Base-by-base conservation (phyloP, 257 asterid species). In the Salvia miltiorrhiza region DNA sequence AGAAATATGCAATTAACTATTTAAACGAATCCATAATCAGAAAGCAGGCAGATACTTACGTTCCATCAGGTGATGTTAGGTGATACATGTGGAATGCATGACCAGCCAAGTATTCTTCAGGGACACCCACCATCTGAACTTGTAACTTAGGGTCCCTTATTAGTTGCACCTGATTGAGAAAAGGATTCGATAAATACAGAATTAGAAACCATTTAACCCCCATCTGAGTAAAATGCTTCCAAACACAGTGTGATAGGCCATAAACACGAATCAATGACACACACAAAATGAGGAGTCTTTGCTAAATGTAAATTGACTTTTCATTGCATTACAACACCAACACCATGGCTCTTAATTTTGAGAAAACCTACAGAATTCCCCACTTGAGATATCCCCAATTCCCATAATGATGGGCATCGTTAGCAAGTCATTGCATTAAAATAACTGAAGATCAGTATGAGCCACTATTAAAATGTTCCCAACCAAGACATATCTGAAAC, bases 41-140 rank as follows among this genome's bases (percentile, higher is more conserved):
- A 59, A 68, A 26, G 56, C 6, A 43, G 61, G 65, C 26, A 17
- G 71, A 57, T 47, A 54, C 80, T 79, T 86, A 93, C 96, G 93
- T 87, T 72, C 77, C 93, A 50, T 94, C 97, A 17, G 97, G 93
- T 52, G 99, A 91, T 47, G 95, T 83, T 62, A 94, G 84, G 79
- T 85, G 86, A 80, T 94, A 94, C 85, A 82, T 83, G 73, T 91
- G 99, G 85, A 88, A 94, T 28, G 97, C 99, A 84, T 94, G 99
- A 19, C 97, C 99, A 20, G 81, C 63, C 70, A 91, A 73, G 82
- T 91, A 78, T 79, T 94, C 96, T 76, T 86, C 90, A 0, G 97
- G 99, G 67, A 94, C 97, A 59, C 99, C 99, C 76, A 93, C 93
- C 90, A 85, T 77, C 76, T 87, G 96, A 56, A 82, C 77, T 82